Conservation (phyloP, 805 yeast genomes). For the Candida tammaniensis region DNA sequence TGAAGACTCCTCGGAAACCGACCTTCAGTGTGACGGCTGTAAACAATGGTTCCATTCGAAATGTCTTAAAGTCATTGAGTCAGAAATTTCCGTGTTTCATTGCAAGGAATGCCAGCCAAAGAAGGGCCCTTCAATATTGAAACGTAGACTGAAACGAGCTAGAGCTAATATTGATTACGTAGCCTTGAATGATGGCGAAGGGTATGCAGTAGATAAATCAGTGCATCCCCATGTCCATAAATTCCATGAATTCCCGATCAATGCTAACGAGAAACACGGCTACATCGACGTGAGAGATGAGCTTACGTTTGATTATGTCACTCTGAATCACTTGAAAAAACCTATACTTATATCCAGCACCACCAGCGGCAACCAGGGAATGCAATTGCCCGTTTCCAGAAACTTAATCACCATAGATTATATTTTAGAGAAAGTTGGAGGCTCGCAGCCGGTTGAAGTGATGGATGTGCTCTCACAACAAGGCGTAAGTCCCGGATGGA, state of each 20-base stretch:
- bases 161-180: constrained; percentile 65
- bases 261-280: constrained; percentile 13
- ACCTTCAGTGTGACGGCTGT: constrained; percentile 58
- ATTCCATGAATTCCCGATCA: constrained; percentile 27
- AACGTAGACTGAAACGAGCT: constrained; percentile 55
- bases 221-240: constrained; percentile 51
- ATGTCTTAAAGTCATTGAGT: constrained; percentile 41
- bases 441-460: constrained; percentile 64
- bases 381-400: constrained; percentile 48
- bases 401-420: constrained; percentile 50
- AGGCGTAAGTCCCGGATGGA: constrained; percentile 61
- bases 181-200: constrained; percentile 75
- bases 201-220: constrained; percentile 43
- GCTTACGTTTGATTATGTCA: constrained; percentile 35
- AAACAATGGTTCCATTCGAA: constrained; percentile 51
- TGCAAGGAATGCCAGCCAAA: constrained; percentile 46
- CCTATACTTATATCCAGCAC: constrained; percentile 51
- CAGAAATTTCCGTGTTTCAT: constrained; percentile 47
- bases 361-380: constrained; percentile 49
- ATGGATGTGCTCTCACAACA: constrained; percentile 89
- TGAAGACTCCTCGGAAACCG: constrained; percentile 14
- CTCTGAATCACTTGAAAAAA: constrained; percentile 26
- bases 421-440: constrained; percentile 60
- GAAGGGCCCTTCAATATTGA: constrained; percentile 50
- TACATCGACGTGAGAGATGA: constrained; percentile 27